phyloP scores from a whole-genome alignment of 2,329 filamentous ascomycete genomes.

The Diaporthe humulicola region DNA sequence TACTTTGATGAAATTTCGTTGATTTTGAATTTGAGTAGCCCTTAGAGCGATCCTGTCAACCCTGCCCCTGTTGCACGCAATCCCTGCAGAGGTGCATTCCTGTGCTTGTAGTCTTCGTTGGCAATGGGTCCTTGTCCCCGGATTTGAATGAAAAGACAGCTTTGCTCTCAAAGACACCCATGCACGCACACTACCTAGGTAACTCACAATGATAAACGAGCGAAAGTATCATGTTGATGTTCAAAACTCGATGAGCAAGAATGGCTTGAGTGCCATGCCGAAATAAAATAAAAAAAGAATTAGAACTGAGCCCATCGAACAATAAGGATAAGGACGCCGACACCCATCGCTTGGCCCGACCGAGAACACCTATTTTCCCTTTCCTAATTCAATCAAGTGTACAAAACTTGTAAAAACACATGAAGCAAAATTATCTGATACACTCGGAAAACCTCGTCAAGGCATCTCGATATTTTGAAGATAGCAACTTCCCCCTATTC shows the following conservation, averaged over 20 bases:
- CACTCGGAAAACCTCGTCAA: not conserved
- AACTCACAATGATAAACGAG: not conserved
- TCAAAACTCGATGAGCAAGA: not conserved
- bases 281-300: too few relatives aligned
- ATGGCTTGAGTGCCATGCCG: too few relatives aligned
- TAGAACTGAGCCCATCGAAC: not conserved
- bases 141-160: too few relatives aligned
- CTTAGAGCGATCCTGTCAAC: too few relatives aligned
- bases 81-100: too few relatives aligned
- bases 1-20: too few relatives aligned
- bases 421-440: constrained; percentile 9
- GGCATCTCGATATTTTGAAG: constrained; percentile 16
- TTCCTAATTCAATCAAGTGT: not conserved
- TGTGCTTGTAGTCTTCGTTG: too few relatives aligned
- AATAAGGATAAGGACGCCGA: not conserved
- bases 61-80: too few relatives aligned
- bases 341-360: constrained; percentile 21
- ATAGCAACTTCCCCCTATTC: constrained; percentile 19
- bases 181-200: not conserved
- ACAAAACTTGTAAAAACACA: not conserved
- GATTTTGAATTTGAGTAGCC: too few relatives aligned
- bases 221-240: not conserved
- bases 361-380: not conserved
- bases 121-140: too few relatives aligned
- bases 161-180: too few relatives aligned